phyloP scores from a whole-genome alignment of 331 rosid species.

The Quercus lobata region DNA sequence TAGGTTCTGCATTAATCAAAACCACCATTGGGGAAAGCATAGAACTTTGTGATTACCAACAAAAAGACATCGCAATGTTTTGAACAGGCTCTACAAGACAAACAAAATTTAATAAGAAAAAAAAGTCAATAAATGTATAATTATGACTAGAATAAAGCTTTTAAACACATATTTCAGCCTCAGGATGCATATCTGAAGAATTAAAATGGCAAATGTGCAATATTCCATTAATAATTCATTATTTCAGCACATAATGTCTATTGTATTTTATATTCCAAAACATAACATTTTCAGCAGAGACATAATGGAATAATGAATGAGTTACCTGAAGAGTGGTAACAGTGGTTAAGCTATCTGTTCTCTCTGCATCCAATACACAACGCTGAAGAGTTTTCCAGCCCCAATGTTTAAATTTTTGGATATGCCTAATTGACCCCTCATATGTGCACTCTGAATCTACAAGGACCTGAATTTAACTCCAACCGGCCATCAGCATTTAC shows the following conservation, averaged over 20 bases:
- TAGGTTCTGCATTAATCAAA: not conserved
- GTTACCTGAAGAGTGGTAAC: conserved; percentile 75
- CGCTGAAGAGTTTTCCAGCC: conserved; percentile 81
- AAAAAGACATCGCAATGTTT: not conserved
- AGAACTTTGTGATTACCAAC: not conserved
- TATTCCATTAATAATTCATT: not conserved
- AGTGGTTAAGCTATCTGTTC: conserved; percentile 57
- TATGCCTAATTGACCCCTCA: conserved; percentile 88
- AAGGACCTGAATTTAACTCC: conserved; percentile 56
- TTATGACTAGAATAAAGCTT: not conserved
- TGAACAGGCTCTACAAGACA: not conserved
- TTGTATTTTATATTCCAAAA: not conserved
- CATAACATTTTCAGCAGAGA: not conserved
- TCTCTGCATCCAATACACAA: conserved; percentile 77
- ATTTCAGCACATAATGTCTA: not conserved
- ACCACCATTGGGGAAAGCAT: not conserved
- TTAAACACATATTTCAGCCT: not conserved
- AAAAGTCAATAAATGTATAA: not conserved
- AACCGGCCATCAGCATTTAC: conserved; percentile 1
- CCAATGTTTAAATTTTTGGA: conserved; percentile 84
- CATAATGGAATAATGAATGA: conserved; percentile 11
- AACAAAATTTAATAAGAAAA: conserved; percentile 1
- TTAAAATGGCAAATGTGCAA: not conserved
- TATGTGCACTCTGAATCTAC: conserved; percentile 98
- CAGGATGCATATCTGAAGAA: not conserved